Base-by-base conservation (phyloP, 192 early-diverging fungal genomes). In the Backusella tarrabulga region DNA sequence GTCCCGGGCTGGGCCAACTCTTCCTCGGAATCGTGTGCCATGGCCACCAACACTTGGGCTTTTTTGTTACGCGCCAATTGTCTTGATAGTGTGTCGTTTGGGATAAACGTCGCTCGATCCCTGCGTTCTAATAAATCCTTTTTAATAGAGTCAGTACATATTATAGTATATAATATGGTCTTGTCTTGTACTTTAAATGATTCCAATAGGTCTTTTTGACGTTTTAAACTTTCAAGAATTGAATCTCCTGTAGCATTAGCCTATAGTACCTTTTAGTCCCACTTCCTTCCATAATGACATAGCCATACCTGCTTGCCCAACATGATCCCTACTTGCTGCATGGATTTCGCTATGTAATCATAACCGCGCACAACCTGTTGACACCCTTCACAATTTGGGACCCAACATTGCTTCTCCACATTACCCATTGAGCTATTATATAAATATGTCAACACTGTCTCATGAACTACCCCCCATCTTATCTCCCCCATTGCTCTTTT, bases 131-230 rank as follows among this genome's bases (percentile, higher is more conserved):
- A 52, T n/a, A 90, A 66, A 68, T 88, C 88, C 80, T 79, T 52
- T 46, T 36, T 9, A 60, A 19, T 50, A 6, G 1, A 26, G 56
- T 63, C 56, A 50, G 52, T 34, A 8, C 19, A 6, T 6, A 15
- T 26, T 21, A 12, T 11, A 40, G 36, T 4, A 15, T 40, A 44
- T 34, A 11, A 40, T 38, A 15, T 7, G 17, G 63, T 26, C 1
- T 35, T 12, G n/a, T 32, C 36, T 3, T 54, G 35, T 75, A 89
- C 89, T 73, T 83, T 84, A 63, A 87, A 83, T 21, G 91, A 86
- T n/a, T 89, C 83, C 40, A 93, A 79, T 2, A 92, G 72, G 71
- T 92, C 91, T 12, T 88, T 86, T 67, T 93, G 90, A 35, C 86
- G 80, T 78, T 90, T 93, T 63, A 93, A 56, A 74, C 75, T 84